Conservation (phyloP, 164 flowering plant genomes). For the Tetrastigma voinierianum region DNA sequence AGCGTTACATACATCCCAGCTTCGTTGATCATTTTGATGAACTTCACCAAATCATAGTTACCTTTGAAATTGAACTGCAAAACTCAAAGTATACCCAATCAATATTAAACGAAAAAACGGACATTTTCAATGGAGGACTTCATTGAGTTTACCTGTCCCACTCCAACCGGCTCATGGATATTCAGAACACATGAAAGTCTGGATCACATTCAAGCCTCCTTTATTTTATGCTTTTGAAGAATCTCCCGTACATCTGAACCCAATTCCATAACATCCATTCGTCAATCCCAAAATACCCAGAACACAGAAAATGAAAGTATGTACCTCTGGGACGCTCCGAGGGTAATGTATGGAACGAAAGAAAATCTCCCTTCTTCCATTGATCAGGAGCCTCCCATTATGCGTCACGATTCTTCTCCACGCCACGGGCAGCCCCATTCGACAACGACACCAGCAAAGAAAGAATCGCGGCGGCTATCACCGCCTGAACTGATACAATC, state of each 20-base stretch:
- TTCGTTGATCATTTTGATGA: slow-evolving; percentile 39
- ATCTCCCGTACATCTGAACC: slow-evolving; percentile 42
- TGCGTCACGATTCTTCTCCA: slow-evolving; percentile 32
- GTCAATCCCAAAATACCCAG: background rate
- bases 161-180: slow-evolving; percentile 30
- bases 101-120: background rate
- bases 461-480: background rate
- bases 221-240: slow-evolving; percentile 40
- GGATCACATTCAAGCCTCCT: slow-evolving; percentile 62
- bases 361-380: slow-evolving; percentile 53
- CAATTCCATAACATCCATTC: slow-evolving; percentile 3
- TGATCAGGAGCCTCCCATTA: slow-evolving; percentile 55
- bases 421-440: background rate
- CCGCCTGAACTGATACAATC: background rate
- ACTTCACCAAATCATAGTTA: slow-evolving; percentile 39
- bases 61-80: slow-evolving; percentile 43
- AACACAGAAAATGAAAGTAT: background rate
- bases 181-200: slow-evolving; percentile 48
- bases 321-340: slow-evolving; percentile 63
- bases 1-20: slow-evolving; percentile 38
- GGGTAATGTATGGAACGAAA: slow-evolving; percentile 70
- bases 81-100: background rate
- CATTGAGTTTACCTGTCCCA: slow-evolving; percentile 19
- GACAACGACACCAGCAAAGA: background rate
- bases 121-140: no score